These are phyloP conservation scores for Marsdenia floribunda DNA, from an alignment of 257 asterid genomes.

Conservation along the genomic window DNA sequence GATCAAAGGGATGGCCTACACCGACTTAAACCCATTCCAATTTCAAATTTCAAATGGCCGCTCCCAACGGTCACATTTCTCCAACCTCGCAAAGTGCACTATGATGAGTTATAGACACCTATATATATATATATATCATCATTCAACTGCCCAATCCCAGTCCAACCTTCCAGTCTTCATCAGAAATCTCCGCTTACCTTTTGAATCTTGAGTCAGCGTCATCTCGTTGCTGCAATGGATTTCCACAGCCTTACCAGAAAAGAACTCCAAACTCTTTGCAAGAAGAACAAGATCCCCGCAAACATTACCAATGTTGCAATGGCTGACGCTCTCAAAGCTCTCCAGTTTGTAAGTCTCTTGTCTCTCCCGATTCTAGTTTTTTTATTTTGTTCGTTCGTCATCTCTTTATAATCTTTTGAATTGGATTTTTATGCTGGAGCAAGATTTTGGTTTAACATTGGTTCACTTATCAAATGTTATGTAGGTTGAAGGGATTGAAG, in stretches of 20 bases:
- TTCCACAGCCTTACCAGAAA: conserved; percentile 55
- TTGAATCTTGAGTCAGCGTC: conserved; percentile 7
- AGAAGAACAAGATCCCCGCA: conserved; percentile 68
- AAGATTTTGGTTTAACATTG: background rate
- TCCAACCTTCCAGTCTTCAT: background rate
- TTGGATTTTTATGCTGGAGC: background rate
- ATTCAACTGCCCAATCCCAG: conserved; percentile 14
- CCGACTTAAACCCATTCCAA: background rate
- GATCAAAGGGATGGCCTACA: background rate
- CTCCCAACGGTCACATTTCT: conserved; percentile 51
- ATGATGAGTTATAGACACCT: background rate
- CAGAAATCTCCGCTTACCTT: background rate
- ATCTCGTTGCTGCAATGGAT: conserved; percentile 38
- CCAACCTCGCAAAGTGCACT: background rate
- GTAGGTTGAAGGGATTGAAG: conserved; percentile 85
- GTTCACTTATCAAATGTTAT: background rate
- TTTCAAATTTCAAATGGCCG: conserved; percentile 41
- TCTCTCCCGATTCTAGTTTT: background rate
- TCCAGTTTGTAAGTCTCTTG: conserved; percentile 38
- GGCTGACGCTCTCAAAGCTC: conserved; percentile 59
- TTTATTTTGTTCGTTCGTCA: background rate
- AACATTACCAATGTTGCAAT: conserved; percentile 58
- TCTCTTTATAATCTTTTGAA: background rate
- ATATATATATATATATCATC: conserved; percentile 13
- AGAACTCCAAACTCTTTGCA: conserved; percentile 69